phyloP scores from a whole-genome alignment of 2,329 filamentous ascomycete species.

The Pleomassaria siparia region DNA sequence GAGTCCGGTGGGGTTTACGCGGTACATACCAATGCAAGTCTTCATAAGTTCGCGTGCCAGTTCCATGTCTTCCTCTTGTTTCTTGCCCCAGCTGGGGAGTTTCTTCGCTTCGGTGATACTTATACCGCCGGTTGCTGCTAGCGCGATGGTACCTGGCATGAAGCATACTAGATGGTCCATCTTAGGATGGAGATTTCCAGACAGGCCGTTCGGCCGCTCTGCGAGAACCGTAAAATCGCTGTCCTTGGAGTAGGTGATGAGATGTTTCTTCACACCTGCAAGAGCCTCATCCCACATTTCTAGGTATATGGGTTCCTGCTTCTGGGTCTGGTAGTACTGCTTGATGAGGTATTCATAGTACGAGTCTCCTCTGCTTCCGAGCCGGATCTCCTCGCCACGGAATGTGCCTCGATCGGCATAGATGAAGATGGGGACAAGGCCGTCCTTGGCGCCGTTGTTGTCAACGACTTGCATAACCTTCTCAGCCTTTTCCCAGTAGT shows the following conservation, averaged over 20 bases:
- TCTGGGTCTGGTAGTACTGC: constrained; percentile 91
- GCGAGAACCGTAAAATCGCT: constrained; percentile 85
- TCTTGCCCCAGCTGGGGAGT: constrained; percentile 67
- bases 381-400: constrained; percentile 79
- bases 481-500: constrained; percentile 91
- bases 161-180: constrained; percentile 99
- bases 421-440: constrained; percentile 89
- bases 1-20: constrained; percentile 84
- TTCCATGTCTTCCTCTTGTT: constrained; percentile 83
- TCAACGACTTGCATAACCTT: constrained; percentile 91
- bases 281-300: constrained; percentile 93
- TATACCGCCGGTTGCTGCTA: constrained; percentile 79
- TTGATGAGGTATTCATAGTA: constrained; percentile 99
- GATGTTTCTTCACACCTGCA: constrained; percentile 82
- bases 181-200: constrained; percentile 71
- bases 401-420: constrained; percentile 78
- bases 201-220: constrained; percentile 76
- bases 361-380: constrained; percentile 92
- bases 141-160: constrained; percentile 91
- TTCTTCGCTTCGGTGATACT: constrained; percentile 75
- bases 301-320: constrained; percentile 80
- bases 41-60: constrained; percentile 90
- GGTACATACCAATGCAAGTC: constrained; percentile 98
- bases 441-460: constrained; percentile 74
- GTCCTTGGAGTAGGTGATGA: constrained; percentile 83